A percentile compares a stretch with the other conserved stretches of the same genome.
phyloP scores from a whole-genome alignment of 176 grass and related monocot genomes.

The Carex scoparia region DNA sequence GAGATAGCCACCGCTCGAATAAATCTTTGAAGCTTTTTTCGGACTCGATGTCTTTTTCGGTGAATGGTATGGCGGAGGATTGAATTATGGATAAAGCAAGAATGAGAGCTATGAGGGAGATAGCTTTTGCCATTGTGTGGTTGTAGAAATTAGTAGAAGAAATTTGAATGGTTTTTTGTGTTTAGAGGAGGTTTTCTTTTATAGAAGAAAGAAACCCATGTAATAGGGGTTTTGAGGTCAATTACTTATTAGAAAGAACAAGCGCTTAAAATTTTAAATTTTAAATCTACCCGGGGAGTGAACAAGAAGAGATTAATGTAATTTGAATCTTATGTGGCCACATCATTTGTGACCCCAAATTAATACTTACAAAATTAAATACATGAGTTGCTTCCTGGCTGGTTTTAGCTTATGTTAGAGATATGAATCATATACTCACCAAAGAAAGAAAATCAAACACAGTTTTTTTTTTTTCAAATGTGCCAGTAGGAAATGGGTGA shows the following conservation, averaged over 20 bases:
- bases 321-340: neutral
- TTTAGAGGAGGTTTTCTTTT: neutral
- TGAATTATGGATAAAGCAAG: neutral
- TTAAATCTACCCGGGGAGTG: neutral
- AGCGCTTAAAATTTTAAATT: neutral
- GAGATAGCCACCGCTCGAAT: slow-evolving; percentile 26
- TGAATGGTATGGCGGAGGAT: slow-evolving; percentile 32
- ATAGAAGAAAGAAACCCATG: slow-evolving; percentile 10
- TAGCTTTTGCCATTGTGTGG: slow-evolving; percentile 8
- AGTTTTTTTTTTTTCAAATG: too few relatives aligned
- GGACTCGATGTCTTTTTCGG: slow-evolving; percentile 33
- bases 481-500: too few relatives aligned
- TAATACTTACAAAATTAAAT: too few relatives aligned
- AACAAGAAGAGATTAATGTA: neutral
- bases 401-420: too few relatives aligned
- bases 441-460: too few relatives aligned
- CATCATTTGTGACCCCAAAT: neutral
- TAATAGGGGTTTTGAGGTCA: neutral
- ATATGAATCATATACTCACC: too few relatives aligned
- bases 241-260: slow-evolving; percentile 15
- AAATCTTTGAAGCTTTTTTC: slow-evolving; percentile 29
- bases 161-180: neutral
- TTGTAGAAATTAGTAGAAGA: neutral
- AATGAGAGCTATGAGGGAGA: neutral
- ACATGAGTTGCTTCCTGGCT: too few relatives aligned